Evolutionary conservation across 306 rosid genomes (phyloP), one percentile per base, ranked within the genome.

Genomic region (Sicyos baderoa): DNA sequence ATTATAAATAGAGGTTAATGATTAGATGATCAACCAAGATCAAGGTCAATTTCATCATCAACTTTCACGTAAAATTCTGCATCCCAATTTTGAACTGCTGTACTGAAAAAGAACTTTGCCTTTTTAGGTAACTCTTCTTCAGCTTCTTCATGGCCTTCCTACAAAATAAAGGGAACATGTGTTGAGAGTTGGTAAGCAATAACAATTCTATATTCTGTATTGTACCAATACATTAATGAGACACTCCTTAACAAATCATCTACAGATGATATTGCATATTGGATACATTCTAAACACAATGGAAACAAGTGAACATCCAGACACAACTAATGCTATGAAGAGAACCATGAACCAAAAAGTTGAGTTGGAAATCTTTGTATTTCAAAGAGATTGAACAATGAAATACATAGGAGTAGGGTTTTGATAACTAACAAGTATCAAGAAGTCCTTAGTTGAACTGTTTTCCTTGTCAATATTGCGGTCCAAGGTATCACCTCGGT

Each of bases 81-180:
- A 79, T 94, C 93, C 99, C 99, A 94, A 68, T 84, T 90, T 82
- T 84, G 96, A 81, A 94, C 91, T 15, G 97, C 97, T 21, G 96
- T 84, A 74, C 95, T 86, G 79, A 90, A 86, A 84, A 90, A 93
- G 80, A 85, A 81, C 81, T 94, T 90, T 12, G 84, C 95, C 76
- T 94, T 94, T 68, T 94, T 90, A 47, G 97, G 88, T 65, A 90
- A 80, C 80, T 90, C 97, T 73, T 94, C 99, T 72, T 90, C 91
- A 79, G 99, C 99, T 82, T 94, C 99, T 81, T 94, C 99, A n/a
- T 94, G 99, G 71, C 85, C 91, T 81, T 90, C 99, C 99, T 94
- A 76, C 74, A 74, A 81, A 14, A 70, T 48, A 29, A 80, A 74
- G 56, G 25, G 29, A 45, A 86, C 70, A 54, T 7, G 57, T 62